Percentiles rank a stretch among this genome's conserved stretches.
Evolutionary conservation across 352 stramenopile genomes (phyloP).

Genomic region (Pythium plurisporium): DNA sequence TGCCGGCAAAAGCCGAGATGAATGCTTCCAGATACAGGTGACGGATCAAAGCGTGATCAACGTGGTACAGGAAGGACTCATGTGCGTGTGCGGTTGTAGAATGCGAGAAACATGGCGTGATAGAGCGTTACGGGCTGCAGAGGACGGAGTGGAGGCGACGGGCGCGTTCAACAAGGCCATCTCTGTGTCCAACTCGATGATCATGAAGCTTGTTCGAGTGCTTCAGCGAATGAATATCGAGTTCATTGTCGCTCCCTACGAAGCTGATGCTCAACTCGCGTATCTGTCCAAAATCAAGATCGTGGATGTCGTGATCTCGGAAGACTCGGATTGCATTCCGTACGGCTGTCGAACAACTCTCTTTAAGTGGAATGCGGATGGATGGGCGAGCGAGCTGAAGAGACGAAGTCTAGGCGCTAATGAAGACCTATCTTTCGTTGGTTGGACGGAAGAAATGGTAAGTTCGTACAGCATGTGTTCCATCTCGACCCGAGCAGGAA

Average conservation of each 20-base stretch:
- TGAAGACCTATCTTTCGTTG: conserved; percentile 76
- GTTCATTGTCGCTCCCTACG: conserved; percentile 96
- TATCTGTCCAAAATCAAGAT: conserved; percentile 86
- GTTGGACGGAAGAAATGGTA: conserved; percentile 87
- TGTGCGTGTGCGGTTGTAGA: neutral
- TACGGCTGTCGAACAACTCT: conserved; percentile 91
- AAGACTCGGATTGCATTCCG: conserved; percentile 95
- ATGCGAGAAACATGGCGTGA: conserved; percentile 31
- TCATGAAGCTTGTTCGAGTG: conserved; percentile 57
- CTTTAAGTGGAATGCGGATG: conserved; percentile 92
- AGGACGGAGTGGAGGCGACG: conserved; percentile 22
- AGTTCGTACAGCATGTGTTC: conserved; percentile 1
- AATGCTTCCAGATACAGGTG: conserved; percentile 50
- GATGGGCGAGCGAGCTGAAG: conserved; percentile 86
- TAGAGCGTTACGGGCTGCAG: conserved; percentile 31
- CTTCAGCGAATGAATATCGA: conserved; percentile 67
- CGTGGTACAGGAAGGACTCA: neutral
- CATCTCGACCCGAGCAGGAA: too few relatives aligned
- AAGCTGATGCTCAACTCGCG: conserved; percentile 96
- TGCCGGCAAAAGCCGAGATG: conserved; percentile 84
- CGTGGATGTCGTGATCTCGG: conserved; percentile 94
- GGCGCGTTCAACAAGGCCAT: conserved; percentile 47
- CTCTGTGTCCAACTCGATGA: conserved; percentile 72
- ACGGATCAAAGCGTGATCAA: too few relatives aligned
- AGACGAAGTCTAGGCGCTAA: conserved; percentile 71